Evolutionary conservation across 176 grass and related monocot genomes (phyloP), one percentile per base, ranked within the genome.

Genomic region (Eleusine indica): DNA sequence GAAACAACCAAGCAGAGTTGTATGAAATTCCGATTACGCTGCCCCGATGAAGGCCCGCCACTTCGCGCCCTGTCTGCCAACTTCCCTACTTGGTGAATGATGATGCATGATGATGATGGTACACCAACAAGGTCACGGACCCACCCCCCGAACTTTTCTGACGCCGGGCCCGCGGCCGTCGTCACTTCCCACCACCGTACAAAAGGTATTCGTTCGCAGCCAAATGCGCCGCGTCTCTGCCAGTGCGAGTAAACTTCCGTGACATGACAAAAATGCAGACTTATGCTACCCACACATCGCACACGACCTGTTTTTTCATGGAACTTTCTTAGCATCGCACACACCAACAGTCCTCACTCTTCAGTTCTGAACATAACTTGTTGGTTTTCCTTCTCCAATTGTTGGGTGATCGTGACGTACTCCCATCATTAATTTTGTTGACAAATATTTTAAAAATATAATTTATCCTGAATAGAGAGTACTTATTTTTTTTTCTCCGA

Each of bases 11-110:
- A 63, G 28, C 13, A 6, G 21, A 53, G 51, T 1, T 8, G 42
- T 72, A 79, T 66, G 44, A 58, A 78, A 78, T 78, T 74, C 25
- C 9, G 18, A 7, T 29, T 67, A 29, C 67, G 22, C 12, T 16
- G 10, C 14, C 17, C 17, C 18, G 17, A 21, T 57, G 54, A 57
- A 21, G 61, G 63, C 14, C 76, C 76, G 25, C 76, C 87, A 80
- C 70, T 89, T 89, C 19, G 70, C 21, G 70, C 19, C 6, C 63
- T 85, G 87, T 89, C 70, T 80, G 76, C 76, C 87, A 84, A 75
- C 76, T 40, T 60, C 68, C 69, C 58, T 80, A 74, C 60, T 49
- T 32, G 54, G 54, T 47, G 68, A 71, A 7, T 65, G 5, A 47
- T 47, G 41, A 30, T 43, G 65, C 0, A 71, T 71, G 66, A 17